Base-by-base conservation (phyloP, 345 rosid species). In the Moricandia moricandioides region DNA sequence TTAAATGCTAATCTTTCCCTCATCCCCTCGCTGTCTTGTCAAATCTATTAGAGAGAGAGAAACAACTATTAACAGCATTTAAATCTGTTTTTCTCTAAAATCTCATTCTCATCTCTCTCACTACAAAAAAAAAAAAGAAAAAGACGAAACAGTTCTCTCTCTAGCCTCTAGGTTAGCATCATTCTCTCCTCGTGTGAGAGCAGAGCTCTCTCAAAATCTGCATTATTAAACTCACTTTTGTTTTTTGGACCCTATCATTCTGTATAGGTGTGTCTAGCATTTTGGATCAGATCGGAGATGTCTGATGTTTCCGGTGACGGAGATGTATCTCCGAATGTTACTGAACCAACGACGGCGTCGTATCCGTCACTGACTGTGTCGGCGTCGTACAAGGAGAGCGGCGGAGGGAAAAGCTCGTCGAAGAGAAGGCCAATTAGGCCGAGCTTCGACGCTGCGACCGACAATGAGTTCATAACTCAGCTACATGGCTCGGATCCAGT, bases 401-500 rank as follows among this genome's bases (percentile, higher is more conserved):
- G 72, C 16, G 79, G 82, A 26, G 52, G 18, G 6, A 88, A 80
- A 84, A 82, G 83, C 79, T 81, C 89, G 52, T 85, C 90, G 52
- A 80, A 90, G 61, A 72, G 99, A 79, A 81, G 97, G 54, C 81
- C 74, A 29, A 83, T 90, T 43, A 86, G 91, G 79, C 93, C 90
- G 58, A 92, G 97, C 86, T 88, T 95, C 49, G 98, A 95, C 80
- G 98, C 98, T 0, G 52, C 81, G 7, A 43, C 69, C 11, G 99
- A 95, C 67, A 95, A 87, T 72, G 98, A 92, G 84, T 84, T 95
- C 78, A 92, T 92, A 8, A 89, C 96, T 26, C 49, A 86, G 78
- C 86, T 95, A 39, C 99, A 90, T 79, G 98, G 99, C 59, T 95
- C 99, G 88, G 98, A 95, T 95, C 99, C 96, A 84, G 98, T 95